Percentiles rank a stretch among this genome's conserved stretches.
These are phyloP conservation scores for Hygrophoropsis aurantiaca DNA, from an alignment of 768 basidiomycete species.

Conservation along the genomic window DNA sequence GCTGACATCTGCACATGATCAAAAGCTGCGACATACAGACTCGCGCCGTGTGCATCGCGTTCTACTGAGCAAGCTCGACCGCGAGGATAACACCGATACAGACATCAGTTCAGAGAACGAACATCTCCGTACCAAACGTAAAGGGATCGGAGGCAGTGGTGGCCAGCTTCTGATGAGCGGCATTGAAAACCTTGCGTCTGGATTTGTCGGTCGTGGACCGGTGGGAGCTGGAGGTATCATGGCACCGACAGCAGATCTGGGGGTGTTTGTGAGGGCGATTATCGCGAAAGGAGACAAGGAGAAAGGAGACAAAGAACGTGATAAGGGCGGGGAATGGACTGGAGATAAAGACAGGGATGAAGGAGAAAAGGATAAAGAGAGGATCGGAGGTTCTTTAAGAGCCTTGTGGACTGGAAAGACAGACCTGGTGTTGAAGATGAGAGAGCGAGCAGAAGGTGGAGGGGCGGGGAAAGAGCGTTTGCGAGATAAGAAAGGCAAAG, in stretches of 20 bases:
- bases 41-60: slow-evolving; percentile 63
- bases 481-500: slow-evolving; percentile 23
- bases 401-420: slow-evolving; percentile 33
- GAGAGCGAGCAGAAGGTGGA: slow-evolving; percentile 26
- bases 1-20: slow-evolving; percentile 26
- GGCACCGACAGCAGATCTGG: slow-evolving; percentile 52
- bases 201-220: slow-evolving; percentile 37
- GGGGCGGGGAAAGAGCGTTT: slow-evolving; percentile 13
- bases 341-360: slow-evolving; percentile 30
- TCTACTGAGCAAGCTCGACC: slow-evolving; percentile 58
- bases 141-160: slow-evolving; percentile 8
- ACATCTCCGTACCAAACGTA: neutral
- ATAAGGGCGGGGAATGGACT: slow-evolving; percentile 31
- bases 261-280: slow-evolving; percentile 47
- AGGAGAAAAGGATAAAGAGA: slow-evolving; percentile 34
- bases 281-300: slow-evolving; percentile 30
- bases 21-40: slow-evolving; percentile 39
- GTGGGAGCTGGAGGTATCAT: slow-evolving; percentile 42
- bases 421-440: slow-evolving; percentile 25
- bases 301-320: slow-evolving; percentile 32
- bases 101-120: neutral
- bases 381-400: slow-evolving; percentile 30
- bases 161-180: slow-evolving; percentile 41
- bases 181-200: slow-evolving; percentile 40
- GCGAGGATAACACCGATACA: slow-evolving; percentile 8